Base-by-base conservation (phyloP, 2,329 filamentous ascomycete species). In the Phoma sp. region DNA sequence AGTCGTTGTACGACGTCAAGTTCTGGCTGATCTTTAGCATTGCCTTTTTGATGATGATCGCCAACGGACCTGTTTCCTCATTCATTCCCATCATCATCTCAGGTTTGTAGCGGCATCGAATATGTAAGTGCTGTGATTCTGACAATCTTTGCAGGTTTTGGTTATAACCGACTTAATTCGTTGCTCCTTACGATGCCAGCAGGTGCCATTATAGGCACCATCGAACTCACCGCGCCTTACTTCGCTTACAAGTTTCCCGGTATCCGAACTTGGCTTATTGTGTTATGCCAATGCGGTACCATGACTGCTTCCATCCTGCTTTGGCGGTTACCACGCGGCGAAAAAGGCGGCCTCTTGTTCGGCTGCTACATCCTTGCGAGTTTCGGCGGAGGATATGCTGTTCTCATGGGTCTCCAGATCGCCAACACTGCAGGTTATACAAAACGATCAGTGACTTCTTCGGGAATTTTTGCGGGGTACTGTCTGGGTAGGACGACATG, bases 381-480 rank as follows among this genome's bases (percentile, higher is more conserved):
- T 7, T 74, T 74, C 33, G 76, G 76, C 6, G 80, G 75, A 1
- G 78, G 76, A 0, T 84, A 84, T 55, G 81, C 78, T 1, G 78
- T 83, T 6, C 64, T 82, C 0, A 82, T 85, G 75, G 79, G 79
- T 0, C 63, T 82, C 6, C 75, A 78, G 40, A 76, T 81, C 37
- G 80, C 81, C 24, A 83, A 84, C 56, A 82, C 78, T 10, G 80
- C 81, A 0, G 81, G 81, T 1, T 83, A 83, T 47, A 83, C 81
- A 0, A 83, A 84, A 66, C 71, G 80, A 1, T 77, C 78, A 1
- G 70, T 83, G 1, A 77, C 77, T 1, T 80, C 79, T 0, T 80
- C 80, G 2, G 80, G 80, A 0, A 71, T 82, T 6, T 83, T 80
- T 45, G 77, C 83, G 19, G 81, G 81, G 1, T 83, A 83, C 59